Base-by-base conservation (phyloP, 2,329 filamentous ascomycete genomes). In the Trichoderma sp. region DNA sequence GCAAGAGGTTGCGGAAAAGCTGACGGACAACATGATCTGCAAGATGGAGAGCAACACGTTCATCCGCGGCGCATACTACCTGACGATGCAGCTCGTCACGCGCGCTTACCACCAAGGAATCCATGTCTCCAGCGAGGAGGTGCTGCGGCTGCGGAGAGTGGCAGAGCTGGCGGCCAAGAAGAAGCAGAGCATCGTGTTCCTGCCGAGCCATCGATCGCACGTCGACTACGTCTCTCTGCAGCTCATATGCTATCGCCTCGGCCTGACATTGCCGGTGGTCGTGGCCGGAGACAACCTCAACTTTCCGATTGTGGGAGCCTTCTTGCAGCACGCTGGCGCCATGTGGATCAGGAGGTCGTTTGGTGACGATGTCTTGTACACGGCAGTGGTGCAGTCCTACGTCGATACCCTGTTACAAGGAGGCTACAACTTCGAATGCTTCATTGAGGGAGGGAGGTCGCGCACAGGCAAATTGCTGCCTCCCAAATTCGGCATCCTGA, bases 201-300 rank as follows among this genome's bases (percentile, higher is more conserved):
- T 99, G 65, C 95, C 95, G 0, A 97, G 93, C 69, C 95, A 99
- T 77, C 87, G 93, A 64, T 97, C 92, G 3, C 95, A 99, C 74
- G 91, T 98, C 68, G 95, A 99, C 74, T 99, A 99, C 72, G 92
- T 99, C 67, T 94, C 92, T 4, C 81, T 98, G 43, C 95, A 99
- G 74, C 81, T 99, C 47, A 96, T 99, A 64, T 99, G 95, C 78
- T 99, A 97, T 77, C 88, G 95, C 1, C 81, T 99, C 4, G 95
- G 95, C 1, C 84, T 99, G 19, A 92, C 90, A 0, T 80, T 99
- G 2, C 95, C 95, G 0, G 92, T 94, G 1, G 92, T 99, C 2
- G 93, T 99, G 0, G 92, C 95, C 1, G 95, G 95, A 10, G 95
- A 99, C 73, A 99, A 99, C 72, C 80, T 99, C 58, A 99, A 99